Evolutionary conservation across 1,139 yeast species (phyloP), one percentile per base, ranked within the genome.

Genomic region (Yamadazyma kanchanaburiensis): DNA sequence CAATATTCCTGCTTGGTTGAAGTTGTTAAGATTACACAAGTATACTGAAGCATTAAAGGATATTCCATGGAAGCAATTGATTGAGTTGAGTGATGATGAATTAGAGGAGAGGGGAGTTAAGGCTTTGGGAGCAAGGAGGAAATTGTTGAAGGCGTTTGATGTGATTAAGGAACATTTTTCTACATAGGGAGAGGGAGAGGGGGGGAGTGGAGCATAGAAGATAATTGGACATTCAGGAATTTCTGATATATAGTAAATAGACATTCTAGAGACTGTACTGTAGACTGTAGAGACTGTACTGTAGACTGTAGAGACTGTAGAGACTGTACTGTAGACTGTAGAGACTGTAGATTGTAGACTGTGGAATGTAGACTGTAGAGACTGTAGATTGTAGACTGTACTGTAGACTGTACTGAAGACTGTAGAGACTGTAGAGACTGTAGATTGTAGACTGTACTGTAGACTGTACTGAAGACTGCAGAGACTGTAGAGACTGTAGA

Each of bases 51-150:
- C 84, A 35, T 68, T 91, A 42, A 77, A 81, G 51, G 81, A 78
- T 42, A 65, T 81, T 42, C 70, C 74, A 17, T 91, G 98, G 98
- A 66, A 71, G 39, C 84, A 83, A 30, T 69, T 91, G 62, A 74
- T 91, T 34, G 77, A 75, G 45, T 65, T 85, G 43, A 69, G 68
- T 38, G 96, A 89, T 49, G 72, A 60, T 3, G 75, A 77, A 34
- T 68, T 94, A 47, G 89, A 82, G 45, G 69, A 70, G 4, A 71
- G 79, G 37, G 98, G 99, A 5, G 96, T 91, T 27, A 75, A 79
- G 42, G 97, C 98, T 0, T 70, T 91, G 42, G 98, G 98, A 6
- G 98, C 98, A 1, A 71, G 98, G 42, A 75, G 96, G 38, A 91
- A 91, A 58, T 71, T 91, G 53, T 63, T 91, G 47, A 91, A 94